Evolutionary conservation across 371 early-diverging fungal species (phyloP), one percentile per base, ranked within the genome.

Genomic region (Apophysomyces ossiformis): DNA sequence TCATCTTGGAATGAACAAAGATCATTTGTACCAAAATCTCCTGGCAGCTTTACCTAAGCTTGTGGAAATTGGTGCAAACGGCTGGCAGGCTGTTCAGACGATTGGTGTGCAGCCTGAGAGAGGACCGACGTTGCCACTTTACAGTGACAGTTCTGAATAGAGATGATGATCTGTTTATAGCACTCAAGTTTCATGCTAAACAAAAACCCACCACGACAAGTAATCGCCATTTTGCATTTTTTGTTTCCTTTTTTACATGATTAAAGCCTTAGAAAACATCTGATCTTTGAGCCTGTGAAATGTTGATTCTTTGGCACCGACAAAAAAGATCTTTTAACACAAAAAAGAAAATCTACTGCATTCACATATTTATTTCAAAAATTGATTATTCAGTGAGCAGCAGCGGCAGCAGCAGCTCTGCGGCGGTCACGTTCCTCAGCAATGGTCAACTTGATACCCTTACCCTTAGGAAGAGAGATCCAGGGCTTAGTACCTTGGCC

Each of bases 391-490:
- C 74, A 76, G 71, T 77, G 67, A 69, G 69, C 62, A 57, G 79
- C 69, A 46, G 76, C 32, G 32, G 32, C 74, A 70, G 81, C 79
- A 69, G 81, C 81, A 67, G 84, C 89, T 73, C 91, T 85, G 74
- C 94, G 89, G 60, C 87, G 86, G 85, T 97, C 97, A 86, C 99
- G 95, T 89, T 98, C 97, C 88, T 97, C 97, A 72, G 96, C 87
- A 75, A 98, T 97, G 84, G 96, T 93, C 74, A 98, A 92, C 92
- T 95, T 96, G 83, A 98, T 83, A 88, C 98, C 98, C 91, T 96
- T 95, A 85, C 93, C 94, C 91, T 94, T 96, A 84, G 97, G 98
- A 69, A 97, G 92, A 57, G 96, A 95, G 88, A 98, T 90, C 91
- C 90, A 85, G 63, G 91, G 82, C 86, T 88, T 87, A 85, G 79